These are phyloP conservation scores for Aspergillus sclerotioniger DNA, from an alignment of 495 filamentous ascomycete genomes.

Conservation along the genomic window DNA sequence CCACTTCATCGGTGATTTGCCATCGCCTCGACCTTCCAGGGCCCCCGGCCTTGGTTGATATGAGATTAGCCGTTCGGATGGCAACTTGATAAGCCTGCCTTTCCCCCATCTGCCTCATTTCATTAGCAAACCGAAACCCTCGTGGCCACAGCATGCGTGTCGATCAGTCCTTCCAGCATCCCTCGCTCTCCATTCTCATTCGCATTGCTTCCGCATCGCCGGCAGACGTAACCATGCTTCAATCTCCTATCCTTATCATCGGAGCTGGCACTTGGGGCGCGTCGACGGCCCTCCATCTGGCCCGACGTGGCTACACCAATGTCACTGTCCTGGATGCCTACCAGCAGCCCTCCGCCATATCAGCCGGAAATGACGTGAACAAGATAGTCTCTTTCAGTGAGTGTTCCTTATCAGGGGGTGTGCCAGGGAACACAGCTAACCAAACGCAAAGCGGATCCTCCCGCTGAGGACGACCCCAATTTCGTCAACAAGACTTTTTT, in stretches of 20 bases:
- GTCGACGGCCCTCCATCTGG: conserved; percentile 49
- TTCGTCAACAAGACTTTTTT: conserved; percentile 25
- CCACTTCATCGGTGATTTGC: background rate
- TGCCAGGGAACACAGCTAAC: background rate
- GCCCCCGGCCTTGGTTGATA: background rate
- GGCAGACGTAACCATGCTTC: background rate
- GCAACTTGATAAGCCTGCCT: background rate
- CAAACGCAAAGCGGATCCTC: background rate
- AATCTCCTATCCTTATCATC: conserved; percentile 35
- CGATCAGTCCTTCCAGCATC: background rate
- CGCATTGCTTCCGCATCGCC: background rate
- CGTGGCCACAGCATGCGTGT: background rate
- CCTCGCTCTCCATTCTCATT: background rate
- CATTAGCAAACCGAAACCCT: background rate
- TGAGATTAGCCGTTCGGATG: background rate
- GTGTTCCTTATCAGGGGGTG: background rate
- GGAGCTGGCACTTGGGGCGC: conserved; percentile 54
- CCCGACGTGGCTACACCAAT: conserved; percentile 46
- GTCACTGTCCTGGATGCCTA: conserved; percentile 49
- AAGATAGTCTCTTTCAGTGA: conserved; percentile 42
- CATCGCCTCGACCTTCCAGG: background rate
- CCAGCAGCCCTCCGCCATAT: conserved; percentile 46
- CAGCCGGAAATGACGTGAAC: conserved; percentile 56
- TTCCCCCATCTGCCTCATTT: background rate
- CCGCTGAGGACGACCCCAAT: conserved; percentile 1